phyloP scores from a whole-genome alignment of 176 grass and related monocot species.

The Triticum urartu region DNA sequence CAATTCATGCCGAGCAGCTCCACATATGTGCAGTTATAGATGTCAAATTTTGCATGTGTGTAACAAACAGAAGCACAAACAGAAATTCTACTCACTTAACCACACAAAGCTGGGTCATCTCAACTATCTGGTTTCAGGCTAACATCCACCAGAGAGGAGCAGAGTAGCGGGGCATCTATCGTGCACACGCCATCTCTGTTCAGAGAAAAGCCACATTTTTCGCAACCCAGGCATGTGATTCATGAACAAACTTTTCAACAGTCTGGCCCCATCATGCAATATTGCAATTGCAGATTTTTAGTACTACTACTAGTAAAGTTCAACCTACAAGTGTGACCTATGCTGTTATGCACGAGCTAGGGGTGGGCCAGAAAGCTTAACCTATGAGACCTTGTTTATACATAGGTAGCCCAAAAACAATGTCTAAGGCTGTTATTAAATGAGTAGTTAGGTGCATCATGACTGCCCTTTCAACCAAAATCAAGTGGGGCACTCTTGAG shows the following conservation, averaged over 20 bases:
- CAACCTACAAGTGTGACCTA: background rate
- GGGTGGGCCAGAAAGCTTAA: constrained; percentile 39
- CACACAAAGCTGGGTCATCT: background rate
- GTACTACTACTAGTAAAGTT: background rate
- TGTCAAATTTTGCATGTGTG: background rate
- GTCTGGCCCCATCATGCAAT: constrained; percentile 15
- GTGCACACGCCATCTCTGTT: background rate
- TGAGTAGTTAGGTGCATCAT: constrained; percentile 22
- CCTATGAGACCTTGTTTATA: constrained; percentile 25
- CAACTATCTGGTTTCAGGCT: background rate
- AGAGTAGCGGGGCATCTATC: background rate
- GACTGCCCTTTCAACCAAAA: constrained; percentile 39
- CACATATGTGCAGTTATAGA: background rate
- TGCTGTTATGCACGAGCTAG: constrained; percentile 20
- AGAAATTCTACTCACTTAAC: background rate
- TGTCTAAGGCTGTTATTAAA: constrained; percentile 33
- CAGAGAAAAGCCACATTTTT: background rate
- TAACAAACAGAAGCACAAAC: background rate
- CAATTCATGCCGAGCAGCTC: background rate
- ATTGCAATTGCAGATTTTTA: background rate
- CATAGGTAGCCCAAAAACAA: constrained; percentile 17
- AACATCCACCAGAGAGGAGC: constrained; percentile 21
- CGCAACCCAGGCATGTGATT: constrained; percentile 3
- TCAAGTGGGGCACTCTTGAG: constrained; percentile 41
- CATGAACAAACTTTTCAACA: constrained; percentile 14